These are phyloP conservation scores for Hypoxylon sp. DNA, from an alignment of 2,329 filamentous ascomycete genomes.

Conservation along the genomic window DNA sequence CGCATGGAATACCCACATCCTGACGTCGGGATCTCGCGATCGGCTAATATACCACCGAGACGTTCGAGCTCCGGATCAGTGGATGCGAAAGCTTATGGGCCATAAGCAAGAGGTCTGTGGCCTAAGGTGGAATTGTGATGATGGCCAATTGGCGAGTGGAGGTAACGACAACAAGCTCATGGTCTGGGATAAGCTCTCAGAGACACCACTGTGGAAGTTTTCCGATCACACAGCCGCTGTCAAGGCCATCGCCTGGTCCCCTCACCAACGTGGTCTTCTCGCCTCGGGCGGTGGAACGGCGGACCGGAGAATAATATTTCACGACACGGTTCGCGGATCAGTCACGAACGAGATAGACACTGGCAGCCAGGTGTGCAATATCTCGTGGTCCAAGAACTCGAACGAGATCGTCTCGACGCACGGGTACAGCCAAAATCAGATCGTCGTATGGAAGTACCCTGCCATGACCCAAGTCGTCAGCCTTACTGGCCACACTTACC, in stretches of 20 bases:
- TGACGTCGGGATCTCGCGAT: constrained; percentile 94
- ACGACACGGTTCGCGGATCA: constrained; percentile 88
- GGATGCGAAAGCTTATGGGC: constrained; percentile 83
- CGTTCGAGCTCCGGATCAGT: constrained; percentile 91
- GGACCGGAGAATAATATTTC: constrained; percentile 96
- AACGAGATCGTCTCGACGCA: constrained; percentile 98
- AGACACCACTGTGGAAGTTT: constrained; percentile 92
- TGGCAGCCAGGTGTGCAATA: constrained; percentile 97
- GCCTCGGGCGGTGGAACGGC: constrained; percentile 95
- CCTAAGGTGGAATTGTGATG: constrained; percentile 95
- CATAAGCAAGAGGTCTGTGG: constrained; percentile 99
- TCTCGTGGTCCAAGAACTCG: constrained; percentile 96
- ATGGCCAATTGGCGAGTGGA: constrained; percentile 91
- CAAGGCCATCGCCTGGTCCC: constrained; percentile 97
- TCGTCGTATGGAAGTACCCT: constrained; percentile 99
- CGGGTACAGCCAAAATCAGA: constrained; percentile 97
- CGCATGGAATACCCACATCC: constrained; percentile 97
- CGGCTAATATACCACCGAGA: constrained; percentile 94
- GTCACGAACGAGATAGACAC: constrained; percentile 91
- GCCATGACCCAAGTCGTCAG: constrained; percentile 97
- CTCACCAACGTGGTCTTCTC: constrained; percentile 92
- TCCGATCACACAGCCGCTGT: constrained; percentile 94
- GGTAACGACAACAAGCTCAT: constrained; percentile 99
- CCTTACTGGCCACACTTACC: constrained; percentile 94
- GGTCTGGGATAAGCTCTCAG: constrained; percentile 97